phyloP scores from a whole-genome alignment of 345 rosid genomes.

The Moringa oleifera region DNA sequence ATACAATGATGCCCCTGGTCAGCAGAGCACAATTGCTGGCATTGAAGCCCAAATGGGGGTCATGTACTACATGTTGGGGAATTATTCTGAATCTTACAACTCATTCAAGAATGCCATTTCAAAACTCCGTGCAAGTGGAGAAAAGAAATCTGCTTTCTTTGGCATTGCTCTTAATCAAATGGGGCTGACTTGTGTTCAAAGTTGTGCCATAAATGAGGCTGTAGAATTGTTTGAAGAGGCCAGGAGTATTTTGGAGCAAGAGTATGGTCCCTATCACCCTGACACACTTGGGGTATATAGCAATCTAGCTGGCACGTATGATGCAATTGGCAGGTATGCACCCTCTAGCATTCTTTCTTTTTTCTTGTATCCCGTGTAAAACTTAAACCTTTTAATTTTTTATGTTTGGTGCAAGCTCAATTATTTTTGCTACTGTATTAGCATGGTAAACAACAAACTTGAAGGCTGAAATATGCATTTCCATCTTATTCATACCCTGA shows the following conservation, averaged over 20 bases:
- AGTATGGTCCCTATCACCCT: slow-evolving; percentile 74
- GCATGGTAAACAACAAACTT: not conserved
- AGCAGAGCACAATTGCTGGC: slow-evolving; percentile 71
- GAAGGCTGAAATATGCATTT: not conserved
- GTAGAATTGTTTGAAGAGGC: slow-evolving; percentile 85
- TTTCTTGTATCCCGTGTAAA: slow-evolving; percentile 2
- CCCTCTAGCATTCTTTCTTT: slow-evolving; percentile 12
- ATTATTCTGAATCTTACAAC: slow-evolving; percentile 66
- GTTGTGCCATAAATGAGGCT: slow-evolving; percentile 62
- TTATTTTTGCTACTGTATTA: not conserved
- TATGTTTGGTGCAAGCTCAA: too few species aligned
- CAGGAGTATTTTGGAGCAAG: slow-evolving; percentile 63
- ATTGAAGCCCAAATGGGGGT: slow-evolving; percentile 97
- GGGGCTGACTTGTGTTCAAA: slow-evolving; percentile 90
- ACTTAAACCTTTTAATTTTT: too few species aligned
- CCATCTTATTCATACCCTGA: not conserved
- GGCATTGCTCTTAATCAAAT: slow-evolving; percentile 90
- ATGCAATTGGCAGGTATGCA: slow-evolving; percentile 82
- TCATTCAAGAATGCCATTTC: slow-evolving; percentile 55
- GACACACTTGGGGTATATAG: slow-evolving; percentile 89
- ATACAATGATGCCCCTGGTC: slow-evolving; percentile 64
- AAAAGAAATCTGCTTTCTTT: slow-evolving; percentile 77
- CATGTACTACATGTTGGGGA: slow-evolving; percentile 77
- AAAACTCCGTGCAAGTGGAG: slow-evolving; percentile 65
- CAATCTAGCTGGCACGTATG: slow-evolving; percentile 93